A percentile compares a stretch with the other conserved stretches of the same genome.
Conservation (phyloP, 164 flowering plant genomes). For the Dillenia turbinata region DNA sequence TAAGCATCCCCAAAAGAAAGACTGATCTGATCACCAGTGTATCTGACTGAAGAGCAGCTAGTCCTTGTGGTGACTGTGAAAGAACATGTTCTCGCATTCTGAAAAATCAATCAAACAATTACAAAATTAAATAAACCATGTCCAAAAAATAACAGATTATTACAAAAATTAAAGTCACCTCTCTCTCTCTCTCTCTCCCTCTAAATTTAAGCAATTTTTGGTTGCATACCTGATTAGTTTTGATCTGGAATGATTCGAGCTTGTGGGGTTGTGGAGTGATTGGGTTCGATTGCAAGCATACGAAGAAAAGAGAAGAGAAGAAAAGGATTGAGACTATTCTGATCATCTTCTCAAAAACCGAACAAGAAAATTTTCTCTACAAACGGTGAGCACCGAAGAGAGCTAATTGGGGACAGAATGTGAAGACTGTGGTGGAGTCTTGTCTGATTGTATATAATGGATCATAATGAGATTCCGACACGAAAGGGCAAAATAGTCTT, state of each 20-base stretch:
- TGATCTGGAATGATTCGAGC: slow-evolving; percentile 34
- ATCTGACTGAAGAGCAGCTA: slow-evolving; percentile 62
- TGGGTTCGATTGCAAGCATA: slow-evolving; percentile 14
- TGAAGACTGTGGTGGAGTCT: no score
- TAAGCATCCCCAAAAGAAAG: slow-evolving; percentile 71
- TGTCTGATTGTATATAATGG: no score
- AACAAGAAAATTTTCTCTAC: no score
- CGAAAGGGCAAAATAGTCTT: no score
- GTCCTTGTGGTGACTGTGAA: slow-evolving; percentile 60
- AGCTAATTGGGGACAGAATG: no score
- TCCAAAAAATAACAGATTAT: background rate
- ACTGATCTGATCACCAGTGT: slow-evolving; percentile 67
- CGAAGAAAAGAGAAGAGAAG: slow-evolving; percentile 8
- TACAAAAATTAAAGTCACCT: background rate
- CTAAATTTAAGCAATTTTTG: background rate
- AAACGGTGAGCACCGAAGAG: no score
- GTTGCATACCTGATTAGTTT: slow-evolving; percentile 27
- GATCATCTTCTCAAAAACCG: background rate
- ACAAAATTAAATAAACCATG: background rate
- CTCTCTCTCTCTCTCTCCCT: background rate
- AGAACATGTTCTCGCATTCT: slow-evolving; percentile 33
- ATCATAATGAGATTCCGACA: no score
- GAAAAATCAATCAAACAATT: background rate
- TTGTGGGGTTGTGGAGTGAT: slow-evolving; percentile 27
- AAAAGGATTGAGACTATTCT: slow-evolving; percentile 7